Conservation (phyloP, 768 basidiomycete species). For the Boletales sp. region DNA sequence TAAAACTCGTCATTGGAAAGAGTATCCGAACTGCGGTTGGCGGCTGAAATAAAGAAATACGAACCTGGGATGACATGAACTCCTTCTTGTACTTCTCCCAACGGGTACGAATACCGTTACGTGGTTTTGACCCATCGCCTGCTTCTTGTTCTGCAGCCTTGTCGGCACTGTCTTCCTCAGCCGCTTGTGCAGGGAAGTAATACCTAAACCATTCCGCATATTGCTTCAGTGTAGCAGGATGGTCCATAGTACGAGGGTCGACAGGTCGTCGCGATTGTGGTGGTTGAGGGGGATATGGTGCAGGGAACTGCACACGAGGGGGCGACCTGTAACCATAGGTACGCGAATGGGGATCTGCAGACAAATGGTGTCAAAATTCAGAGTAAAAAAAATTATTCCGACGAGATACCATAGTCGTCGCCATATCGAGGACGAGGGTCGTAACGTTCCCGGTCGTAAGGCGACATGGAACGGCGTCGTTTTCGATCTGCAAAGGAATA, state of each 20-base stretch:
- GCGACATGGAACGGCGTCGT: conserved; percentile 68
- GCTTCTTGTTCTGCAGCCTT: conserved; percentile 83
- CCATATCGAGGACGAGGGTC: conserved; percentile 79
- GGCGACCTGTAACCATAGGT: conserved; percentile 61
- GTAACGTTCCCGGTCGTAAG: conserved; percentile 80
- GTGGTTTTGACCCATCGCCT: conserved; percentile 76
- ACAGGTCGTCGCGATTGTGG: conserved; percentile 57
- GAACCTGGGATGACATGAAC: conserved; percentile 82
- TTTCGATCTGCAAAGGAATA: conserved; percentile 52
- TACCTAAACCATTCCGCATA: conserved; percentile 88
- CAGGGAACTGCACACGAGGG: conserved; percentile 50
- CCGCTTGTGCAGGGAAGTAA: conserved; percentile 68
- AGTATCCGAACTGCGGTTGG: conserved; percentile 12
- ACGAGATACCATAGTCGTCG: conserved; percentile 72
- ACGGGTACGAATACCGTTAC: conserved; percentile 75
- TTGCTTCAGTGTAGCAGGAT: conserved; percentile 77
- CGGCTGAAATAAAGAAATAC: conserved; percentile 31
- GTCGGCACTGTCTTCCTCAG: conserved; percentile 80
- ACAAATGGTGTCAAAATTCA: conserved; percentile 10
- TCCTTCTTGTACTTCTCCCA: conserved; percentile 97
- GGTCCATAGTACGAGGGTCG: conserved; percentile 80
- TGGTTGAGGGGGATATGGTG: conserved; percentile 37
- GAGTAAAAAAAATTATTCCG: not conserved
- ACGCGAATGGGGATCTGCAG: conserved; percentile 62
- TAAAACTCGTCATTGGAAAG: conserved; percentile 5